Base-by-base conservation (phyloP, 306 rosid species). In the Aeschynomene evenia region DNA sequence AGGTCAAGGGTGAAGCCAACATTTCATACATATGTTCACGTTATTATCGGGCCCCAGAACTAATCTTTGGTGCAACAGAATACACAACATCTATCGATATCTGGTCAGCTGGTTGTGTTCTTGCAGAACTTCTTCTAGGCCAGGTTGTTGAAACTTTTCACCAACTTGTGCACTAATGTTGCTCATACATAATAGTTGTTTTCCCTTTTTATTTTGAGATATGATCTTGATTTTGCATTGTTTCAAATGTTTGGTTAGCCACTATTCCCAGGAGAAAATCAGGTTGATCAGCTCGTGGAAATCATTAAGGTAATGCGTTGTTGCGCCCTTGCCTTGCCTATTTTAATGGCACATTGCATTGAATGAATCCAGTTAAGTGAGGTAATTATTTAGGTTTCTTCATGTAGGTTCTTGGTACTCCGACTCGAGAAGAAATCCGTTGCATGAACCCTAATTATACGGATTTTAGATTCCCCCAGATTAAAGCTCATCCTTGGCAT, bases 51-150 rank as follows among this genome's bases (percentile, higher is more conserved):
- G 98, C 97, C 67, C 98, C 98, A n/a, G 98, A 93, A 71, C 88
- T 93, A 69, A 93, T 93, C 80, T 93, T 93, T 76, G 98, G 98
- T 76, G 97, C 98, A 13, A 88, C 94, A 15, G 98, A 90, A 74
- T 93, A 90, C 72, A 84, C 97, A 73, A 80, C 96, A 58, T 88
- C 96, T 48, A 82, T 93, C 23, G 98, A 93, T 72, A 88, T 93
- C 49, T 90, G 98, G 98, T 93, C 98, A 61, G 97, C 98, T 87
- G 98, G 98, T 73, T 93, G 98, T 82, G 98, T 88, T 59, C 97
- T 93, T 63, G 98, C 98, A 1, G 97, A 93, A 86, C 96, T 93
- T 77, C 97, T 93, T 79, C 77, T 90, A 37, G 97, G 97, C 75
- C 91, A 88, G 96, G 98, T 93, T 72, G 56, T 68, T 73, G n/a